Evolutionary conservation across 495 filamentous ascomycete species (phyloP).

Genomic region (Penicillium herquei): DNA sequence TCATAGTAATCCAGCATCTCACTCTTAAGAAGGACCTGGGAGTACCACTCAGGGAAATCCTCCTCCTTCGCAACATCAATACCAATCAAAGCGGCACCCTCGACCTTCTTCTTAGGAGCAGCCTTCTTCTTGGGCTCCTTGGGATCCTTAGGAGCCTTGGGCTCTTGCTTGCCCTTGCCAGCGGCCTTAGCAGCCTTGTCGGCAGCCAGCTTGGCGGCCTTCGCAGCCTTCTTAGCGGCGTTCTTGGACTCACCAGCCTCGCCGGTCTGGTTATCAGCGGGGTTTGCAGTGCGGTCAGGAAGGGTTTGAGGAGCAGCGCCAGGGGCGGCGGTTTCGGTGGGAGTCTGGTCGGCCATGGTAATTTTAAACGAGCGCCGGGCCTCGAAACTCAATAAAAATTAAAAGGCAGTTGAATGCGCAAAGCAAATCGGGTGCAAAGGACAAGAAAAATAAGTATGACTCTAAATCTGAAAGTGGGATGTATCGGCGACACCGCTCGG

Average conservation of each 20-base stretch:
- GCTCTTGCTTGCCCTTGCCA: conserved; percentile 51
- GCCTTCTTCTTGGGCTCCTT: conserved; percentile 25
- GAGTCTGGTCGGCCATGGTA: conserved; percentile 42
- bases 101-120: conserved; percentile 44
- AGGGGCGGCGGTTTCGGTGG: conserved; percentile 28
- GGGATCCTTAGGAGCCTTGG: conserved; percentile 15
- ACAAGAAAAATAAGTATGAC: conserved; percentile 19
- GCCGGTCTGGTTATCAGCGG: conserved; percentile 33
- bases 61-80: conserved; percentile 79
- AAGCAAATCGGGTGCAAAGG: conserved; percentile 4
- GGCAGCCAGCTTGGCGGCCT: conserved; percentile 62
- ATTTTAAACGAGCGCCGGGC: conserved; percentile 20
- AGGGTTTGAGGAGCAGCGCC: conserved; percentile 33
- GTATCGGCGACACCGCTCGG: conserved; percentile 42
- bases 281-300: conserved; percentile 42
- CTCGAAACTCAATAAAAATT: conserved; percentile 19
- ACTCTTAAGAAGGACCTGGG: conserved; percentile 91
- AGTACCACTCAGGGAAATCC: conserved; percentile 94
- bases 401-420: conserved; percentile 18
- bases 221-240: conserved; percentile 69
- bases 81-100: conserved; percentile 71
- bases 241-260: conserved; percentile 60
- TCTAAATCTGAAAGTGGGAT: conserved; percentile 44
- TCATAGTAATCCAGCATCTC: conserved; percentile 84
- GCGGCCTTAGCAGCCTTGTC: conserved; percentile 65